phyloP scores from a whole-genome alignment of 2,329 filamentous ascomycete genomes.

The Penicillium sp. region DNA sequence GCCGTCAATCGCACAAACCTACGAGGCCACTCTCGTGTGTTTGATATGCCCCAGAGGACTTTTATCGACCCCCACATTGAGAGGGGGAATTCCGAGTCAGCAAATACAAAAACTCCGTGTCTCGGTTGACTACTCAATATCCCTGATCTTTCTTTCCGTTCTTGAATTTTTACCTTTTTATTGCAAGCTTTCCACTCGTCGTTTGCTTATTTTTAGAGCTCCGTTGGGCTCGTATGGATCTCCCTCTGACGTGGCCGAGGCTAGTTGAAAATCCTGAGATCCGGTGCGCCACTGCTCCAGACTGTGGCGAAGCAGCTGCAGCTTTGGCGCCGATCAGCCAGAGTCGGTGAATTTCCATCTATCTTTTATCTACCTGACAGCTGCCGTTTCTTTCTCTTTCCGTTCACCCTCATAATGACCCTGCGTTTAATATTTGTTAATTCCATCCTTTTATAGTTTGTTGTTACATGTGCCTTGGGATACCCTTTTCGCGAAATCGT shows the following conservation, averaged over 20 bases:
- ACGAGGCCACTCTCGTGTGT: conserved; percentile 20
- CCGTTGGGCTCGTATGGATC: conserved; percentile 10
- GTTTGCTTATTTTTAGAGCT: conserved; percentile 6
- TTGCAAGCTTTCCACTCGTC: conserved; percentile 1
- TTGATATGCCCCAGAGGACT: conserved; percentile 19
- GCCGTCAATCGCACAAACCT: conserved; percentile 27
- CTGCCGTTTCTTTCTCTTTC: conserved; percentile 9
- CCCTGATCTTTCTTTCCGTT: not conserved
- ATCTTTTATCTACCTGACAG: conserved; percentile 21
- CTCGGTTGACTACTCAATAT: conserved; percentile 2
- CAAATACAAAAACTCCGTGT: conserved; percentile 15
- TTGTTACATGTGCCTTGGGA: conserved; percentile 9
- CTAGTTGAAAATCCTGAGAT: conserved; percentile 17
- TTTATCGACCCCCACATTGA: conserved; percentile 16
- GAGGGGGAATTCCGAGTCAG: conserved; percentile 16
- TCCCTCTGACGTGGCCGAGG: conserved; percentile 35
- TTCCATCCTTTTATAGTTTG: conserved; percentile 8
- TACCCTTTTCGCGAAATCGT: conserved; percentile 2
- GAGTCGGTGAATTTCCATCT: conserved; percentile 20
- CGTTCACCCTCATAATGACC: conserved; percentile 7
- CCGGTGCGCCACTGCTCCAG: conserved; percentile 26
- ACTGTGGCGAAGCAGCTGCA: conserved; percentile 42
- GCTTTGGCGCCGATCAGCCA: conserved; percentile 22
- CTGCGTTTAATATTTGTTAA: conserved; percentile 8
- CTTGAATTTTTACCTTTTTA: not conserved